Evolutionary conservation across 2,329 filamentous ascomycete genomes (phyloP), one percentile per base, ranked within the genome.

Genomic region (Neoarthrinium moseri): DNA sequence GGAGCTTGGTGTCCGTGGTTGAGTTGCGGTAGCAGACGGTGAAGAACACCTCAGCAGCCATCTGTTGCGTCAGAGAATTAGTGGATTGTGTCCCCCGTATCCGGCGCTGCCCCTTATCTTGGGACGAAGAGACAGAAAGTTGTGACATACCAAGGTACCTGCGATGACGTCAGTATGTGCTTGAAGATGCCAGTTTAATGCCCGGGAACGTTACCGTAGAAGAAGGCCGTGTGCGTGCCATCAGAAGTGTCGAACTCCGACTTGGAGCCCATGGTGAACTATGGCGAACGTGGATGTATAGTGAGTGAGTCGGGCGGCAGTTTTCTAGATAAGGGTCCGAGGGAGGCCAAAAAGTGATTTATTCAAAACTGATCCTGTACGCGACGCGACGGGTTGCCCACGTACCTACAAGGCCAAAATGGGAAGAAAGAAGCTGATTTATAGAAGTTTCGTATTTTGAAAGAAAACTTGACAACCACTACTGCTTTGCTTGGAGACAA

Each of bases 21-120:
- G 75, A 73, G 5, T 63, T 56, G 54, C 83, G 81, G 68, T 91
- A 89, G 66, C 89, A 89, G 34, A 96, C 91, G 26, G 87, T 86
- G 69, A 87, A 86, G 56, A 97, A 89, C 58, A 97, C 84, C 59
- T 87, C 81, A 0, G 87, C 83, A n/a, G 86, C 87, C 91, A 96
- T 96, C 61, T 77, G 38, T 13, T 13, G 4, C 12, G 39, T 42
- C 11, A 38, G 35, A 4, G 46, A 15, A 27, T 58, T 13, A 55
- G 48, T 36, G 56, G 44, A 15, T 17, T 12, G 33, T 37, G n/a
- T n/a, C n/a, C n/a, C n/a, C n/a, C n/a, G n/a, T n/a, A n/a, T n/a
- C n/a, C n/a, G n/a, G n/a, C n/a, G n/a, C n/a, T 6, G 32, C 32
- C 17, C 37, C 22, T 15, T 22, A 26, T 39, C 7, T 15, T 8